Evolutionary conservation across 805 yeast genomes (phyloP), one percentile per base, ranked within the genome.

Genomic region (Sugiyamaella qingdaonensis): DNA sequence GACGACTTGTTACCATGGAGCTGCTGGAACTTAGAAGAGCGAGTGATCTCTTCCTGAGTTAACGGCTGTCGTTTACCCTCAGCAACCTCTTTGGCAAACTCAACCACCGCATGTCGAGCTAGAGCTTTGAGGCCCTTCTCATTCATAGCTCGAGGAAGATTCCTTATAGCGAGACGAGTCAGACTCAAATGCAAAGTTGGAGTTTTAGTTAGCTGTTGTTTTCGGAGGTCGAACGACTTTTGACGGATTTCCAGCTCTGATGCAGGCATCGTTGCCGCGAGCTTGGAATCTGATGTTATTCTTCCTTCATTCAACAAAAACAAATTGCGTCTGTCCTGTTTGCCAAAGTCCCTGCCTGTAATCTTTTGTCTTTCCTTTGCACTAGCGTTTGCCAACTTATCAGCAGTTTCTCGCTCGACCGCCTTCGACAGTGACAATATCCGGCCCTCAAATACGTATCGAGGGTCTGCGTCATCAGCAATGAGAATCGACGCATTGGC

Each of bases 251-350:
- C 95, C 75, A 90, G 69, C 63, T 94, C 99, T 19, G 88, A 72
- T 44, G 78, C 75, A 2, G 89, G 70, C 49, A 94, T 71, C 24
- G 78, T 68, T 53, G 79, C 75, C 1, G 96, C 95, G 51, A 94
- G 75, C 62, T 85, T 86, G 8, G 97, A 88, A 54, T 81, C 83
- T 49, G 84, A 78, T 2, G 90, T 80, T 58, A 94, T 86, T 62
- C 97, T 81, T 64, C 99, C 99, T 76, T 94, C 99, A 70, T 94
- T 91, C 64, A 94, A 75, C 66, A 94, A 73, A 69, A 82, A 94
- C 61, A 91, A 68, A 62, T 87, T 88, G 71, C 99, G 84, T 68
- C 77, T 87, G 67, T 94, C 99, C 62, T 79, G 83, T 62, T 82
- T 88, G 49, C 81, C 81, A 5, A 89, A 86, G 0, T 86, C 83